A percentile compares a stretch with the other conserved stretches of the same genome.
phyloP scores from a whole-genome alignment of 2,329 filamentous ascomycete species.

The Monosporascus ibericus region DNA sequence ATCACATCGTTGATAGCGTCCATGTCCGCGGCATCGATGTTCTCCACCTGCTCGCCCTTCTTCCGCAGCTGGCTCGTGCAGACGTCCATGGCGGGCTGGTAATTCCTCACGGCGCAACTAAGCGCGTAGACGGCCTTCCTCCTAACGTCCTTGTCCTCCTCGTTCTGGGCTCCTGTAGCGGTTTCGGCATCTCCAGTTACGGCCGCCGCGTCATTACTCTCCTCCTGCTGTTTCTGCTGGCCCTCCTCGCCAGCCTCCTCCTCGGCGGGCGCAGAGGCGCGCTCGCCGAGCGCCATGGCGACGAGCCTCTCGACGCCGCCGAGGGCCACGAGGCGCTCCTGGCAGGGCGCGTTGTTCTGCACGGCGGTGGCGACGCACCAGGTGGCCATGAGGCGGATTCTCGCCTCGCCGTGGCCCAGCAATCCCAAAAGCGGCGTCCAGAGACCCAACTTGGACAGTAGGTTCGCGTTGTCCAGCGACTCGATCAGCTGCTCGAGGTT shows the following conservation, averaged over 20 bases:
- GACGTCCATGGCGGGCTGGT: conserved; percentile 72
- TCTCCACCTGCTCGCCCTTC: conserved; percentile 47
- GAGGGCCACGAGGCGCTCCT: conserved; percentile 60
- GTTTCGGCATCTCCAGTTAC: too few species aligned
- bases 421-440: conserved; percentile 76
- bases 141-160: conserved; percentile 53
- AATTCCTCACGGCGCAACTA: conserved; percentile 81
- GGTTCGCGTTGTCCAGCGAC: conserved; percentile 93
- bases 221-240: too few species aligned
- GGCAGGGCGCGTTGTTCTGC: conserved; percentile 85
- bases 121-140: conserved; percentile 88
- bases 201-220: too few species aligned
- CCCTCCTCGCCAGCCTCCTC: conserved; percentile 12
- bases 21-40: conserved; percentile 83
- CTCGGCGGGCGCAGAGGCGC: conserved; percentile 6
- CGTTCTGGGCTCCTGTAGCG: not conserved
- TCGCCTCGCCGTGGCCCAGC: conserved; percentile 60
- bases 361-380: conserved; percentile 94
- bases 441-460: conserved; percentile 69
- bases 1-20: conserved; percentile 74
- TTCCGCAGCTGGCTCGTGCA: conserved; percentile 57
- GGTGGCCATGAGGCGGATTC: conserved; percentile 79
- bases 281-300: conserved; percentile 42
- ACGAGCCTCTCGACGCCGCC: conserved; percentile 69
- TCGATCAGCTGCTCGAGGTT: conserved; percentile 93